phyloP scores from a whole-genome alignment of 192 early-diverging fungal species.

The Chytriomyces sp. region DNA sequence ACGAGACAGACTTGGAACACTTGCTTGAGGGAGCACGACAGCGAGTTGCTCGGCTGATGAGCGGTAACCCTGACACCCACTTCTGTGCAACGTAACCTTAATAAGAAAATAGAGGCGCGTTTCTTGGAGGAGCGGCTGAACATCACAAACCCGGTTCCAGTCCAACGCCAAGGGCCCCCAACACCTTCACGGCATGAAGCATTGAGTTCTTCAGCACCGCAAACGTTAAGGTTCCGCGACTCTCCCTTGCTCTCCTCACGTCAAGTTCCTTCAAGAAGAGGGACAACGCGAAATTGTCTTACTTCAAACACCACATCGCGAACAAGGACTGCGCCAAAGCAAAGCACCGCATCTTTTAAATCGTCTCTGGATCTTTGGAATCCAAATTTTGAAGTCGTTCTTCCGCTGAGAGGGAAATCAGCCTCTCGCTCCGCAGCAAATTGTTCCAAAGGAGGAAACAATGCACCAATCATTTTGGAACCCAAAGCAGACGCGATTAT shows the following conservation, averaged over 20 bases:
- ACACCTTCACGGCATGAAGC: background rate
- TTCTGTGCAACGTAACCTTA: background rate
- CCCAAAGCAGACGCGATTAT: background rate
- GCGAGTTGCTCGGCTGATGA: slow-evolving; percentile 18
- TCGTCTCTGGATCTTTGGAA: slow-evolving; percentile 10
- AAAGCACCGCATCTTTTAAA: background rate
- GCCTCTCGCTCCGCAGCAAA: background rate
- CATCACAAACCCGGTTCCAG: slow-evolving; percentile 17
- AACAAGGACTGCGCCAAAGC: background rate
- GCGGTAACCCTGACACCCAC: background rate
- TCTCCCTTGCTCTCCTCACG: background rate
- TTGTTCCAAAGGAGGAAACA: background rate
- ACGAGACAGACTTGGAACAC: slow-evolving; percentile 20
- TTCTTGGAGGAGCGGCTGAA: slow-evolving; percentile 17
- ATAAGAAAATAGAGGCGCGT: slow-evolving; percentile 10
- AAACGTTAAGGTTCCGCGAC: background rate
- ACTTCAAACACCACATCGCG: slow-evolving; percentile 2
- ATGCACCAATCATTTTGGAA: slow-evolving; percentile 5
- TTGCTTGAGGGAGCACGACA: slow-evolving; percentile 12
- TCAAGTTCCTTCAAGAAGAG: background rate
- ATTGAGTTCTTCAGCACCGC: background rate
- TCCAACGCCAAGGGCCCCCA: background rate
- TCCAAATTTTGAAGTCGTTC: background rate
- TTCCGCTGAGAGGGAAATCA: background rate
- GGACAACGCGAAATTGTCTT: background rate